These are phyloP conservation scores for Botrytis fragariae DNA, from an alignment of 2,329 filamentous ascomycete genomes.

Conservation along the genomic window DNA sequence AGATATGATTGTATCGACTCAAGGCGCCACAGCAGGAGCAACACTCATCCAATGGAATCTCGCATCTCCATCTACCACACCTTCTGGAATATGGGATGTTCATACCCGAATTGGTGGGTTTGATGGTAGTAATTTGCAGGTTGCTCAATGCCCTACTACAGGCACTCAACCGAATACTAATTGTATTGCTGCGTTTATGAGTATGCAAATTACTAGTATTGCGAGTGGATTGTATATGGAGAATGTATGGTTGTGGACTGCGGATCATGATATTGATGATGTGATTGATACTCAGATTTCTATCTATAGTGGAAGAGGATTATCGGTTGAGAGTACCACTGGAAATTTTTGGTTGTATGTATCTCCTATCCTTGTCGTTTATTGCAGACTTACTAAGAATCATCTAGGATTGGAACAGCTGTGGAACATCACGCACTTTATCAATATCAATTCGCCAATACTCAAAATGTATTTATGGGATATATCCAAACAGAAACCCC, in stretches of 20 bases:
- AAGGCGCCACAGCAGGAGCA: constrained; percentile 51
- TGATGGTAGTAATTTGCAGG: constrained; percentile 47
- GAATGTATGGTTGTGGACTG: constrained; percentile 49
- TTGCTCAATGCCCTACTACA: constrained; percentile 64
- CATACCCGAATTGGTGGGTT: constrained; percentile 46
- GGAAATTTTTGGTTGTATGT: constrained; percentile 49
- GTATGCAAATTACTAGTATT: constrained; percentile 38
- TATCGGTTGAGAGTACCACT: constrained; percentile 36
- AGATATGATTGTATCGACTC: constrained; percentile 53
- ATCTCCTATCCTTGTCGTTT: constrained; percentile 54
- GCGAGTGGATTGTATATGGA: constrained; percentile 49
- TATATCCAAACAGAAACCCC: constrained; percentile 33
- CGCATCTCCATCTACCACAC: constrained; percentile 50
- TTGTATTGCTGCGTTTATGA: constrained; percentile 40
- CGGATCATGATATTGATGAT: constrained; percentile 45
- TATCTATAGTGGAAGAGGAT: constrained; percentile 50
- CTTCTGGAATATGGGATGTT: constrained; percentile 53
- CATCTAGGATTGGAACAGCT: constrained; percentile 58
- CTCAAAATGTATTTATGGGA: constrained; percentile 33
- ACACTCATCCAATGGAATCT: constrained; percentile 67
- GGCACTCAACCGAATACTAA: constrained; percentile 38
- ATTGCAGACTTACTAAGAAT: constrained; percentile 70
- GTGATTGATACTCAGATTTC: constrained; percentile 53
- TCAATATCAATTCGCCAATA: constrained; percentile 49
- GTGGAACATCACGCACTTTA: constrained; percentile 54